Conservation (phyloP, 768 basidiomycete species). For the Sistotremastrum suecicum region DNA sequence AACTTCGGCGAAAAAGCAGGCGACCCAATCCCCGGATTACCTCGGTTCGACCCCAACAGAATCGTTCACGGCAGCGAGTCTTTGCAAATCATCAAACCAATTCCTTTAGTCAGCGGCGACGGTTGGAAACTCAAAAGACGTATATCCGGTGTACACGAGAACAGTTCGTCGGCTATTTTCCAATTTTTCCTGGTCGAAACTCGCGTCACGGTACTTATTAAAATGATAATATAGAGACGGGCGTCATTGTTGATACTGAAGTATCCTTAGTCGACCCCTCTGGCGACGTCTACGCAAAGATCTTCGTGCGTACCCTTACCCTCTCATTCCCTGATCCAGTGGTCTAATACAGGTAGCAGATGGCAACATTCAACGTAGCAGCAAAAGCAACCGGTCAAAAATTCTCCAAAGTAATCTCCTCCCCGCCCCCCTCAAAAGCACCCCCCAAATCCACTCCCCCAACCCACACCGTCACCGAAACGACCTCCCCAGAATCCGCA, state of each 20-base stretch:
- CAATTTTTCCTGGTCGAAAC: neutral
- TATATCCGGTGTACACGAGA: conserved; percentile 62
- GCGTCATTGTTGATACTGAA: conserved; percentile 59
- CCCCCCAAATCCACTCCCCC: conserved; percentile 47
- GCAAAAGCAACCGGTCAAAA: conserved; percentile 48
- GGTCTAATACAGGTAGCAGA: conserved; percentile 18
- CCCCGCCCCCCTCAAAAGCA: conserved; percentile 44
- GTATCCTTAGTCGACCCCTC: conserved; percentile 45
- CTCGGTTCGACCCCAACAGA: conserved; percentile 53
- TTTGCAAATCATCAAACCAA: conserved; percentile 65
- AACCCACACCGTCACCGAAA: conserved; percentile 45
- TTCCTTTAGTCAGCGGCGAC: conserved; percentile 59
- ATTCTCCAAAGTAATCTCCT: conserved; percentile 47
- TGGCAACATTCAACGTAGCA: conserved; percentile 56
- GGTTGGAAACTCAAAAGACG: conserved; percentile 66
- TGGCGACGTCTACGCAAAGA: conserved; percentile 44
- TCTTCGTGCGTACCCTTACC: conserved; percentile 32
- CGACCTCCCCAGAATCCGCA: conserved; percentile 54
- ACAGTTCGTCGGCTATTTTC: conserved; percentile 37
- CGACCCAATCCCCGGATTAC: conserved; percentile 46
- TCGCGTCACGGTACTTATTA: neutral
- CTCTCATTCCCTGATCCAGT: neutral
- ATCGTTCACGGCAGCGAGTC: conserved; percentile 69
- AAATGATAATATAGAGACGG: conserved; percentile 36
- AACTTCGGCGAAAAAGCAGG: conserved; percentile 39